phyloP scores from a whole-genome alignment of 2,329 filamentous ascomycete genomes.

The Phialocephala subalpina region DNA sequence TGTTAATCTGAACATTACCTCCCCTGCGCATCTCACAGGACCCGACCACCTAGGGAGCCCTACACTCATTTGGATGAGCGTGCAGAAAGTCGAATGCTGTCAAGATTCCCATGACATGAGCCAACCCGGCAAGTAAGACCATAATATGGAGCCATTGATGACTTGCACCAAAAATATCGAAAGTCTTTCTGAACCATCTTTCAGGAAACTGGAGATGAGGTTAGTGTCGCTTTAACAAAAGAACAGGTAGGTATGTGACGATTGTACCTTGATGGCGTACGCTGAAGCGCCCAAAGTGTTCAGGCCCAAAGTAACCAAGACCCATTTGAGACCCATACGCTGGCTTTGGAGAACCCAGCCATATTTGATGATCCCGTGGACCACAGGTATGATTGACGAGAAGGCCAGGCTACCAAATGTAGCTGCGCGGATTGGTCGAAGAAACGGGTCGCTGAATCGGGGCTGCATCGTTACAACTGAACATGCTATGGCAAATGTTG shows the following conservation, averaged over 20 bases:
- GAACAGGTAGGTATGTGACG: neutral
- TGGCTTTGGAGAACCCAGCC: conserved; percentile 46
- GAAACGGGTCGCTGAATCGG: conserved; percentile 47
- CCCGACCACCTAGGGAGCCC: too few species aligned
- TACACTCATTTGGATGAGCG: too few species aligned
- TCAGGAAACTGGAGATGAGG: conserved; percentile 50
- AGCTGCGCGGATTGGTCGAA: conserved; percentile 49
- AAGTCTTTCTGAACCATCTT: conserved; percentile 50
- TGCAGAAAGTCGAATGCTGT: too few species aligned
- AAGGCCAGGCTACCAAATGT: conserved; percentile 52
- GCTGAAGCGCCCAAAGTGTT: conserved; percentile 49
- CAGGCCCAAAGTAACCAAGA: conserved; percentile 47
- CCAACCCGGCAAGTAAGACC: conserved; percentile 49
- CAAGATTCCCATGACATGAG: too few species aligned
- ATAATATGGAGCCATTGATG: conserved; percentile 59
- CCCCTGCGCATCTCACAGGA: too few species aligned
- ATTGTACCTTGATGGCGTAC: conserved; percentile 47
- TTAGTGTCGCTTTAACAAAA: too few species aligned
- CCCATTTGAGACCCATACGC: conserved; percentile 51
- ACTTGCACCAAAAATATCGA: conserved; percentile 56
- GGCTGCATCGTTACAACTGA: conserved; percentile 48
- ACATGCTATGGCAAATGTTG: conserved; percentile 47
- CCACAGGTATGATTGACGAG: conserved; percentile 50
- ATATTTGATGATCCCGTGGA: conserved; percentile 47
- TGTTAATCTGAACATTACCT: too few species aligned